These are phyloP conservation scores for Taphrina confusa DNA, from an alignment of 1,139 yeast genomes.

Conservation along the genomic window DNA sequence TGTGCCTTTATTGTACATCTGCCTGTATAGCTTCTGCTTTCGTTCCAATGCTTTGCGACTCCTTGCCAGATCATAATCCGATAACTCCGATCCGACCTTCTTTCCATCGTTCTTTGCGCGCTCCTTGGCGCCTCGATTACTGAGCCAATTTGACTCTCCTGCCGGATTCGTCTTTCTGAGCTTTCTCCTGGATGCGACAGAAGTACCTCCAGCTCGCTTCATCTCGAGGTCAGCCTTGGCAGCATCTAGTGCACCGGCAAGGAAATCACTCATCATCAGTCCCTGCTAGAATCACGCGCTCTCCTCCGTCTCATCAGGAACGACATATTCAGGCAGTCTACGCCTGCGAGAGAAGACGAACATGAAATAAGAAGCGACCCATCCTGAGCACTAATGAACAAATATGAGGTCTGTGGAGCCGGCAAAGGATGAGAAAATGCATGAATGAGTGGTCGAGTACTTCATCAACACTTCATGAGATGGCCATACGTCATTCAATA, in stretches of 20 bases:
- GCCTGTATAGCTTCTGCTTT: conserved; percentile 19
- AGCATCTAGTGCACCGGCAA: conserved; percentile 16
- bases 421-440: too few relatives aligned
- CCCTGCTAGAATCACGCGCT: too few relatives aligned
- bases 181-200: background rate
- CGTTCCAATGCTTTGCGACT: conserved; percentile 25
- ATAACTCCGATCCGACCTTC: background rate
- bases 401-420: too few relatives aligned
- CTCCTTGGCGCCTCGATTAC: background rate
- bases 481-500: too few relatives aligned
- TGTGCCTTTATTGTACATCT: conserved; percentile 26
- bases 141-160: background rate
- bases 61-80: conserved; percentile 13
- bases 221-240: conserved; percentile 9
- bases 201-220: background rate
- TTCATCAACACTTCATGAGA: too few relatives aligned
- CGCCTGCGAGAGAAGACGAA: too few relatives aligned
- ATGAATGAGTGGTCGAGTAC: too few relatives aligned
- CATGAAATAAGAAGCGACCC: too few relatives aligned
- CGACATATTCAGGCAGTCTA: too few relatives aligned
- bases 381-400: too few relatives aligned
- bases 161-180: background rate
- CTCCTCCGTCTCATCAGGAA: too few relatives aligned
- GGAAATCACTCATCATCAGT: conserved; percentile 14
- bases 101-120: conserved; percentile 4